Base-by-base conservation (phyloP, 148 eudicot genomes). In the Silene uniflora region DNA sequence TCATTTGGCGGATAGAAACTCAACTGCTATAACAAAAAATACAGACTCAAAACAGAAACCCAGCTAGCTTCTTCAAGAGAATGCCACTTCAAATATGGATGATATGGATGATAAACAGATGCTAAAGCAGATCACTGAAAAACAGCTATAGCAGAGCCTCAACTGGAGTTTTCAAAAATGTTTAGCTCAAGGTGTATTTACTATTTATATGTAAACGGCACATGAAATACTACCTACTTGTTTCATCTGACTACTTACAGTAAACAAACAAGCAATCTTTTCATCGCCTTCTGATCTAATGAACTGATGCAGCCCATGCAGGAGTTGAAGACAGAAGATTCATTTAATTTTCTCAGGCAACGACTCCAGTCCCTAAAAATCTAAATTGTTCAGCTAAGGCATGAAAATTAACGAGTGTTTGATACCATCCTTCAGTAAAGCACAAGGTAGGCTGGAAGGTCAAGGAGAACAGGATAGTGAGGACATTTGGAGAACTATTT, bases 11-110 rank as follows among this genome's bases (percentile, higher is more conserved):
- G 24, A 60, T 21, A 14, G 10, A 60, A 60, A 60, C 24, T 22
- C 25, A 60, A 21, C 63, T 60, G 22, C 63, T 60, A 60, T 9
- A 7, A 6, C 44, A 39, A 39, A 39, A 8, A 21, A 59, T 61
- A 8, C 19, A 61, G 29, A 61, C 64, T 61, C 65, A 61, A 39
- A 61, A 61, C 65, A 61, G 65, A 61, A 61, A 61, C 65, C 29
- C 65, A 22, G 13, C 65, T 59, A 59, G 62, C 44, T 19, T 59
- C 23, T 59, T 59, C 62, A 59, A 59, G 62, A 59, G 62, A 59
- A 59, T n/a, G 21, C 8, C 22, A 61, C 24, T 61, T 39, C 44
- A 6, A 6, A 39, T 22, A 61, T 23, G 25, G 27, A 61, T 21
- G 10, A 61, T 61, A 61, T 35, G 64, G 5, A 11, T 21, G 64